A percentile compares a stretch with the other conserved stretches of the same genome.
Conservation (phyloP, 257 asterid species). For the Gentiana straminea region DNA sequence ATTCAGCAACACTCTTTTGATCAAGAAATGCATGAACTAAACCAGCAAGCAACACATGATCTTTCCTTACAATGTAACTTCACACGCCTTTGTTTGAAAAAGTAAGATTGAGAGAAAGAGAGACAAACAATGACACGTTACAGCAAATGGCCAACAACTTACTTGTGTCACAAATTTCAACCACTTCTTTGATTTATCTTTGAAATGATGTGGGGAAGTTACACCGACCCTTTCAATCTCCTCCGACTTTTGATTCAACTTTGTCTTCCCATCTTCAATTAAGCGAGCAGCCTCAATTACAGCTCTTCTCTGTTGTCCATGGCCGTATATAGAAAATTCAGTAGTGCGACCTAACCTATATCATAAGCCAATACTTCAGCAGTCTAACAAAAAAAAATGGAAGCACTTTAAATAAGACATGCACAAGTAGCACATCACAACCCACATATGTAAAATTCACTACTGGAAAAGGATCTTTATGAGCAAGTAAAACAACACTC, state of each 20-base stretch:
- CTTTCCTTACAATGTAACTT: too few species aligned
- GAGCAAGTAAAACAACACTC: too few species aligned
- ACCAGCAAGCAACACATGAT: too few species aligned
- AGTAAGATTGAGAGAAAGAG: too few species aligned
- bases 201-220: slow-evolving; percentile 61
- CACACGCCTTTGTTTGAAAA: too few species aligned
- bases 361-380: slow-evolving; percentile 18
- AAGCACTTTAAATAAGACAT: too few species aligned
- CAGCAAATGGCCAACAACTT: not conserved
- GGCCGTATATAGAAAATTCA: slow-evolving; percentile 77
- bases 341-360: slow-evolving; percentile 79
- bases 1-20: too few species aligned
- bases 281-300: slow-evolving; percentile 80
- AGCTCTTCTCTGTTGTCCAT: slow-evolving; percentile 94
- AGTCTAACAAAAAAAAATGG: not conserved
- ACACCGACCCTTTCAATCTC: slow-evolving; percentile 29
- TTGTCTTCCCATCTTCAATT: slow-evolving; percentile 52
- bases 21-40: too few species aligned
- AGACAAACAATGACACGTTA: too few species aligned
- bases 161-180: slow-evolving; percentile 82
- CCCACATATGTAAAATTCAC: too few species aligned
- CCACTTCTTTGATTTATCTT: slow-evolving; percentile 94
- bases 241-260: slow-evolving; percentile 25
- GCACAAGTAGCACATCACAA: too few species aligned
- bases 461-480: too few species aligned